Percentiles rank a stretch among this genome's conserved stretches.
phyloP scores from a whole-genome alignment of 2,329 filamentous ascomycete species.

The Botrytis tulipae region DNA sequence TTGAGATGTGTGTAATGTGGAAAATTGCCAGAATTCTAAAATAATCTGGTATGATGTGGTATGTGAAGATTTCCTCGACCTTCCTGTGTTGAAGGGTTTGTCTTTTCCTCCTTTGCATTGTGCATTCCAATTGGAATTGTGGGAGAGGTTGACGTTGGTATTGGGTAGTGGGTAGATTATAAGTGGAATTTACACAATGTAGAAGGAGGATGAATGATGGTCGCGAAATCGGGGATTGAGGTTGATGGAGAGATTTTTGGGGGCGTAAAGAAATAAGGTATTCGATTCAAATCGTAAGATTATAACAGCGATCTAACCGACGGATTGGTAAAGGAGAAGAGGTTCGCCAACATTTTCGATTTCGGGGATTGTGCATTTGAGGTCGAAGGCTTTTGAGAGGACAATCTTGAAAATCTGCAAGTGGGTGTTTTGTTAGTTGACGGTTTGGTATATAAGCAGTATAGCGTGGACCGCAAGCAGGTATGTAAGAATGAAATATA shows the following conservation, averaged over 20 bases:
- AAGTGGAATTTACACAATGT: neutral
- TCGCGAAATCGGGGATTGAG: neutral
- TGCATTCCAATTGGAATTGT: neutral
- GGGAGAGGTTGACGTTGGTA: neutral
- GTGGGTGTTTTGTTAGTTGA: slow-evolving; percentile 16
- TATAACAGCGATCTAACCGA: slow-evolving; percentile 22
- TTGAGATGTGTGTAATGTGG: slow-evolving; percentile 7
- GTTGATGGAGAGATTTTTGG: neutral
- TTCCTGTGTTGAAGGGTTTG: neutral
- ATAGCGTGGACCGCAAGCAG: neutral
- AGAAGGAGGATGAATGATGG: slow-evolving; percentile 3
- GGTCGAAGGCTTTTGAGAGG: slow-evolving; percentile 94
- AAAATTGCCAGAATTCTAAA: slow-evolving; percentile 4
- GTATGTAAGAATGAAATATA: neutral
- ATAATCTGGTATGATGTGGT: neutral
- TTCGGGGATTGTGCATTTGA: slow-evolving; percentile 98
- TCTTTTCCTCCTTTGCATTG: neutral
- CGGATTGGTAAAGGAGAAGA: slow-evolving; percentile 80
- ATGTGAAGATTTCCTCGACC: neutral
- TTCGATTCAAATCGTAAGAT: neutral
- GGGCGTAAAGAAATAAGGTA: neutral
- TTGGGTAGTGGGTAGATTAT: neutral
- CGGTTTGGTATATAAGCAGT: neutral
- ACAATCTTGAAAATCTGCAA: slow-evolving; percentile 99
- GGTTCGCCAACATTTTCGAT: slow-evolving; percentile 98